Conservation (phyloP, 2,329 filamentous ascomycete species). For the Calonectria henricotiae region DNA sequence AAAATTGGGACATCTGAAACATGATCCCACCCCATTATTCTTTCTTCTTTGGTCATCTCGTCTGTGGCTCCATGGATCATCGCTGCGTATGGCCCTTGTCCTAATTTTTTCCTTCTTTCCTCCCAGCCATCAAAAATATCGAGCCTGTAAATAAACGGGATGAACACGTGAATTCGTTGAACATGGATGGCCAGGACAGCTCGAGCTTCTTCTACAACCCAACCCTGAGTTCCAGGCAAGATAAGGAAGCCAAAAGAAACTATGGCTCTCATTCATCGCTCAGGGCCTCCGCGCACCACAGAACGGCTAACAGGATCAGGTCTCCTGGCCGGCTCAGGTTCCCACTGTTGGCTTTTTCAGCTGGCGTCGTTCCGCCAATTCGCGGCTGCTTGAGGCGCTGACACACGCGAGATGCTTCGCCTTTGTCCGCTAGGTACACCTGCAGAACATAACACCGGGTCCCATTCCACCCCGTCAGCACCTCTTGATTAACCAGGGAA, state of each 20-base stretch:
- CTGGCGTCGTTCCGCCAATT: constrained; percentile 26
- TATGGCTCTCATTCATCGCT: background rate
- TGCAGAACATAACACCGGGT: constrained; percentile 40
- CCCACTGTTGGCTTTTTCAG: constrained; percentile 34
- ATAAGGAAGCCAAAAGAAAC: constrained; percentile 22
- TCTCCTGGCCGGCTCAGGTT: constrained; percentile 19
- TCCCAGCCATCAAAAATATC: constrained; percentile 14
- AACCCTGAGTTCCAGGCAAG: background rate
- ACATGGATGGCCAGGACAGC: constrained; percentile 13
- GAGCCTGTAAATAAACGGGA: constrained; percentile 22
- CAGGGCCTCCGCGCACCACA: constrained; percentile 13
- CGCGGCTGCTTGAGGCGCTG: constrained; percentile 23
- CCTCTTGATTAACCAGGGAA: constrained; percentile 41
- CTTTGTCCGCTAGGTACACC: constrained; percentile 20
- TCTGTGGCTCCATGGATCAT: constrained; percentile 35
- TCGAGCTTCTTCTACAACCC: constrained; percentile 9
- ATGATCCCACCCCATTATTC: constrained; percentile 41
- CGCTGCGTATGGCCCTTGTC: constrained; percentile 29
- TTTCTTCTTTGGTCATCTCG: constrained; percentile 38
- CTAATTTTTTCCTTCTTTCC: constrained; percentile 24
- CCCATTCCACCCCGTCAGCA: constrained; percentile 23
- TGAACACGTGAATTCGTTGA: constrained; percentile 29
- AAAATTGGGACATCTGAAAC: constrained; percentile 48
- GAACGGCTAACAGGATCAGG: constrained; percentile 26
- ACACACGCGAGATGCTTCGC: constrained; percentile 28